These are phyloP conservation scores for Huntiella abstrusa DNA, from an alignment of 2,329 filamentous ascomycete genomes.

Conservation along the genomic window DNA sequence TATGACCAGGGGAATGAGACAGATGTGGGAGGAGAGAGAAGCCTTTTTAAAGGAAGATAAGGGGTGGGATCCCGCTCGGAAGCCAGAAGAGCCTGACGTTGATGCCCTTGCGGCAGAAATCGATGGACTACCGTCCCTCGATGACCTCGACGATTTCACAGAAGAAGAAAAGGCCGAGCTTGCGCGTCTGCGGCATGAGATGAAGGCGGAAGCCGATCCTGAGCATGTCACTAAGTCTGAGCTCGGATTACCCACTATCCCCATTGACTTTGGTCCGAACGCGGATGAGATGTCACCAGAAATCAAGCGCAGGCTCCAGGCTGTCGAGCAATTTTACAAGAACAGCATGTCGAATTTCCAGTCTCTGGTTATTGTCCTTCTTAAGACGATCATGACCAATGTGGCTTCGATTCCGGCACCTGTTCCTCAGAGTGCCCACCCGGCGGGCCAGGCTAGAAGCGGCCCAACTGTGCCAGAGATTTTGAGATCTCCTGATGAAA, in stretches of 20 bases:
- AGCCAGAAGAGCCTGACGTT: constrained; percentile 19
- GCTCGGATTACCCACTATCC: constrained; percentile 11
- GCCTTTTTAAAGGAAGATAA: constrained; percentile 81
- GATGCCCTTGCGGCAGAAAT: constrained; percentile 19
- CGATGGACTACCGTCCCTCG: constrained; percentile 20
- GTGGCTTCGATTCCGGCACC: constrained; percentile 49
- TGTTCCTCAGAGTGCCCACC: constrained; percentile 10
- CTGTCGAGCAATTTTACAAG: constrained; percentile 74
- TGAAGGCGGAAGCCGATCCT: constrained; percentile 16
- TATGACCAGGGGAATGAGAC: constrained; percentile 77
- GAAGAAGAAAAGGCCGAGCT: constrained; percentile 24
- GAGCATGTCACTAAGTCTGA: constrained; percentile 16
- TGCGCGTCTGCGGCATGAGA: constrained; percentile 24
- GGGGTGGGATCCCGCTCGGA: constrained; percentile 45
- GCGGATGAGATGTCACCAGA: constrained; percentile 29
- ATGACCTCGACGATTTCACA: constrained; percentile 25
- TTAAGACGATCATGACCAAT: constrained; percentile 74
- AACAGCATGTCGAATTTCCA: constrained; percentile 70
- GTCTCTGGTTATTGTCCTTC: constrained; percentile 77
- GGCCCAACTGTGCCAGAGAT: constrained; percentile 22
- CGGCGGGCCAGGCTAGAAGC: constrained; percentile 18
- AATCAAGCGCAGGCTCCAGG: constrained; percentile 44
- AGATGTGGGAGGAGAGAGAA: constrained; percentile 88
- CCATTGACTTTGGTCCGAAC: constrained; percentile 27
- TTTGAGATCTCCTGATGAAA: constrained; percentile 41